A percentile compares a stretch with the other conserved stretches of the same genome.
phyloP scores from a whole-genome alignment of 306 rosid genomes.

The Prosopis cineraria region DNA sequence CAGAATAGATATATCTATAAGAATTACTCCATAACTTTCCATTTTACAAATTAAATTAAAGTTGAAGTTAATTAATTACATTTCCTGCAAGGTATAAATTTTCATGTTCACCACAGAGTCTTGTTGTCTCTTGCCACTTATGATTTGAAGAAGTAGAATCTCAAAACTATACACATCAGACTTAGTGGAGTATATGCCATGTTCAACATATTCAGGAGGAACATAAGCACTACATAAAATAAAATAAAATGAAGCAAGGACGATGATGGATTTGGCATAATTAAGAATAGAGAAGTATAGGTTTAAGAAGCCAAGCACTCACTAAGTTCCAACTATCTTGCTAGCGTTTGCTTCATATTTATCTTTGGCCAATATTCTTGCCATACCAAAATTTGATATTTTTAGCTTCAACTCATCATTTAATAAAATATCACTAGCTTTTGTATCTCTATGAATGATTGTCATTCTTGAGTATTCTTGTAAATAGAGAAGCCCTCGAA shows the following conservation, averaged over 20 bases:
- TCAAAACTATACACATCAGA: slow-evolving; percentile 50
- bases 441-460: not conserved
- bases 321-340: slow-evolving; percentile 53
- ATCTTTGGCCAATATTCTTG: slow-evolving; percentile 45
- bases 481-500: not conserved
- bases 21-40: no score
- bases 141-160: slow-evolving; percentile 44
- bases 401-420: slow-evolving; percentile 33
- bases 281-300: not conserved
- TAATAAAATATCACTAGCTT: not conserved
- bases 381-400: slow-evolving; percentile 68
- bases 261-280: no score
- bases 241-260: not conserved
- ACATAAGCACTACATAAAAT: slow-evolving; percentile 38
- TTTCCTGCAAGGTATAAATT: slow-evolving; percentile 29
- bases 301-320: not conserved
- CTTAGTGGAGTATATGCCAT: slow-evolving; percentile 40
- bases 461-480: not conserved
- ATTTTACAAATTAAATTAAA: no score
- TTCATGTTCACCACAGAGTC: slow-evolving; percentile 23
- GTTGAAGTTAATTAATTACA: slow-evolving; percentile 25
- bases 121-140: slow-evolving; percentile 38
- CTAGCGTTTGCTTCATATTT: slow-evolving; percentile 42
- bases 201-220: not conserved
- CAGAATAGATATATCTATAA: no score